Conservation (phyloP, 164 flowering plant species). For the Berberis thunbergii region DNA sequence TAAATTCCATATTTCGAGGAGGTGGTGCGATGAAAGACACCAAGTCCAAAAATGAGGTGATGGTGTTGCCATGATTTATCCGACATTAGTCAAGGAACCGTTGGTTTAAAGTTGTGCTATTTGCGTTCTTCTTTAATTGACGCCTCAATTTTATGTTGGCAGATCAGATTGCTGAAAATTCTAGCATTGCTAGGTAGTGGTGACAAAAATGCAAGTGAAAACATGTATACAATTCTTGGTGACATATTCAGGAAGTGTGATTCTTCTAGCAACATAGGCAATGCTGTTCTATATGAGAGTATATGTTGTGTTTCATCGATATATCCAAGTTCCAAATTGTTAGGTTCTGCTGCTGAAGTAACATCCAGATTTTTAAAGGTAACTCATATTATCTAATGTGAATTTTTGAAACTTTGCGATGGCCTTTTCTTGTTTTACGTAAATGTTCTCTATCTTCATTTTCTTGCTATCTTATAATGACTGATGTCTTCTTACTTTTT, state of each 20-base stretch:
- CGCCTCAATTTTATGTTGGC: slow-evolving; percentile 14
- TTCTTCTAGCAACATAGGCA: slow-evolving; percentile 81
- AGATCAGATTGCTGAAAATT: slow-evolving; percentile 88
- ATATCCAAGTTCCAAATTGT: slow-evolving; percentile 65
- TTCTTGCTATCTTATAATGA: neutral
- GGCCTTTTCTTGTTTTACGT: neutral
- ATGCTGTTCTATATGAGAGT: slow-evolving; percentile 89
- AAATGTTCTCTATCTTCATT: neutral
- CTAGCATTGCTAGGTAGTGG: slow-evolving; percentile 80
- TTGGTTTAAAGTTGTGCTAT: neutral
- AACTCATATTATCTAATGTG: neutral
- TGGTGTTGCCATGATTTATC: neutral
- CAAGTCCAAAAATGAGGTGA: no score
- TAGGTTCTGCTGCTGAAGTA: slow-evolving; percentile 91
- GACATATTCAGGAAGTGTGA: slow-evolving; percentile 85
- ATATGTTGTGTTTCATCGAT: slow-evolving; percentile 85
- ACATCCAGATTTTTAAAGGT: slow-evolving; percentile 91
- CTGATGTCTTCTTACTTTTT: neutral
- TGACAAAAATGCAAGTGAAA: slow-evolving; percentile 86
- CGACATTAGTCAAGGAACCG: neutral
- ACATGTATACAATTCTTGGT: slow-evolving; percentile 80
- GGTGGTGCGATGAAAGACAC: no score
- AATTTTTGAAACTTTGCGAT: neutral
- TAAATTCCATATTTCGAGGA: no score
- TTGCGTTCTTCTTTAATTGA: neutral